These are phyloP conservation scores for Penicillium bovifimosum DNA, from an alignment of 495 filamentous ascomycete species.

Conservation along the genomic window DNA sequence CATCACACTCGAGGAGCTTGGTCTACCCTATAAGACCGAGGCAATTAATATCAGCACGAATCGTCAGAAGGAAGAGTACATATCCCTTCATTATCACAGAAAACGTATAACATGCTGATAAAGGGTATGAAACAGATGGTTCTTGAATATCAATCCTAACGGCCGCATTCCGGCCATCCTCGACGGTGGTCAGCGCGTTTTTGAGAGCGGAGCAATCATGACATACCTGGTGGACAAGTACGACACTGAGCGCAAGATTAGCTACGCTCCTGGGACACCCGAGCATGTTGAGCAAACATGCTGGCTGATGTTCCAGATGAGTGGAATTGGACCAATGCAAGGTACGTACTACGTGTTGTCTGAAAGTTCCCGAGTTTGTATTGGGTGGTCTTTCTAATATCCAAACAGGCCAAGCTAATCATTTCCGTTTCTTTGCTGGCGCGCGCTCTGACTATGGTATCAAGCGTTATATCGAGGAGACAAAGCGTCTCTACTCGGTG, in stretches of 20 bases:
- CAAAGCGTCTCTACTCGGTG: constrained; percentile 35
- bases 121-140: constrained; percentile 47
- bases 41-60: constrained; percentile 60
- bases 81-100: background rate
- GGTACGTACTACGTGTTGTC: constrained; percentile 10
- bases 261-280: constrained; percentile 35
- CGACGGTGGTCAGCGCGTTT: constrained; percentile 36
- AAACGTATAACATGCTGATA: constrained; percentile 1
- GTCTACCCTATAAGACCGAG: constrained; percentile 57
- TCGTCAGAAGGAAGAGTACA: constrained; percentile 62
- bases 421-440: constrained; percentile 35
- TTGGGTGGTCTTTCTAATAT: background rate
- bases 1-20: constrained; percentile 77
- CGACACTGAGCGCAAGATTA: constrained; percentile 40
- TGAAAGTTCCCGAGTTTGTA: background rate
- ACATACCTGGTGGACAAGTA: constrained; percentile 44
- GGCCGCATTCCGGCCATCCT: constrained; percentile 77
- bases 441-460: constrained; percentile 39
- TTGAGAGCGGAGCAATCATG: constrained; percentile 45
- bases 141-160: constrained; percentile 83
- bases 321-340: constrained; percentile 38
- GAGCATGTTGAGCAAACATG: constrained; percentile 41
- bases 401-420: constrained; percentile 36
- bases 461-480: constrained; percentile 36
- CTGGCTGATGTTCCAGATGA: constrained; percentile 45